phyloP scores from a whole-genome alignment of 495 filamentous ascomycete species.

The Jackrogersella minutella region DNA sequence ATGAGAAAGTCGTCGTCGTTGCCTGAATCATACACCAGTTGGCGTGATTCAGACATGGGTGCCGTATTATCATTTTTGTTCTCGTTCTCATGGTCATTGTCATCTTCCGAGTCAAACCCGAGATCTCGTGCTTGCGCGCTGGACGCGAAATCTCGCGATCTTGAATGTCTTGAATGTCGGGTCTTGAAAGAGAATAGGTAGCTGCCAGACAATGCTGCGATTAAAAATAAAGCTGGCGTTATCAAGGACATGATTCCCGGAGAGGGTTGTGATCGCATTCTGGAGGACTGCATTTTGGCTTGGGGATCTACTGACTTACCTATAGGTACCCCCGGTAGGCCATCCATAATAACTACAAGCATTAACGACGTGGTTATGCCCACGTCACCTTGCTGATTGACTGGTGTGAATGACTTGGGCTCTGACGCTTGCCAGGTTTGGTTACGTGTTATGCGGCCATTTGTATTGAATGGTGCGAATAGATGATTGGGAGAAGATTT shows the following conservation, averaged over 20 bases:
- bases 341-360: constrained; percentile 26
- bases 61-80: neutral
- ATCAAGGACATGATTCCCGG: constrained; percentile 33
- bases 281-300: constrained; percentile 23
- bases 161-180: constrained; percentile 13
- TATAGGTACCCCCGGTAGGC: constrained; percentile 25
- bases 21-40: constrained; percentile 22
- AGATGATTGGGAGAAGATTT: constrained; percentile 7
- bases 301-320: constrained; percentile 29
- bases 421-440: constrained; percentile 15
- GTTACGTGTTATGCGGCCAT: constrained; percentile 35
- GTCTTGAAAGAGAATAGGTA: constrained; percentile 28
- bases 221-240: constrained; percentile 29
- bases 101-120: constrained; percentile 18
- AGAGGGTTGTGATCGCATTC: constrained; percentile 27
- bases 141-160: constrained; percentile 10
- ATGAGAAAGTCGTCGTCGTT: constrained; percentile 27
- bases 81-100: constrained; percentile 3
- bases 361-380: constrained; percentile 12
- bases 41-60: constrained; percentile 1
- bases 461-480: constrained; percentile 27
- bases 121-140: constrained; percentile 13
- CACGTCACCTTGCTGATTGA: constrained; percentile 31
- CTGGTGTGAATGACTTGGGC: constrained; percentile 25
- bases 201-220: constrained; percentile 33